phyloP scores from a whole-genome alignment of 2,329 filamentous ascomycete species.

The Neurospora sp. region DNA sequence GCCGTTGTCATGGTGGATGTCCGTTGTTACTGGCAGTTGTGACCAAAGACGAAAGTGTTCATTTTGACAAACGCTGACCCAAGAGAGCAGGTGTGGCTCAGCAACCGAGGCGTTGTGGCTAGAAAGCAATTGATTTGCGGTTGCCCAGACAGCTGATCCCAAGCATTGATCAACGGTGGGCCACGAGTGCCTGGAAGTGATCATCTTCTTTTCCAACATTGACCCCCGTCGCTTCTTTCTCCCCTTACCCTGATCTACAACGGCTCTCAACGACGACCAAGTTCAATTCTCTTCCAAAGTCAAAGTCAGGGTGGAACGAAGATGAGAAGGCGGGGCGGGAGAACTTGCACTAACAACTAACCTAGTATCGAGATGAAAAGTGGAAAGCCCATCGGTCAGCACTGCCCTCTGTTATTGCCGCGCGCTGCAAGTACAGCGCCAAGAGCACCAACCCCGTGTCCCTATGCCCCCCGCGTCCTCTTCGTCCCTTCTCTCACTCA shows the following conservation, averaged over 20 bases:
- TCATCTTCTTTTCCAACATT: neutral
- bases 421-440: neutral
- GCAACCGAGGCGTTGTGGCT: too few species aligned
- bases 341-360: neutral
- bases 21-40: neutral
- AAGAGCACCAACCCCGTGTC: neutral
- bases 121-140: neutral
- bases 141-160: neutral
- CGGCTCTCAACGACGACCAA: neutral
- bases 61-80: neutral
- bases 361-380: neutral
- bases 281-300: neutral
- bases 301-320: too few species aligned
- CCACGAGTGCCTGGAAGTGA: neutral
- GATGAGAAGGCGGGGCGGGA: neutral
- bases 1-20: neutral
- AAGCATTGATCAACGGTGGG: too few species aligned
- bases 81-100: neutral
- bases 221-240: neutral
- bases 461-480: neutral
- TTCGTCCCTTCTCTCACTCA: neutral
- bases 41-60: neutral
- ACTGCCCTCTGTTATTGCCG: neutral
- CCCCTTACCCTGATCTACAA: neutral
- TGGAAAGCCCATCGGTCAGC: neutral